These are phyloP conservation scores for Volvariella surrecta DNA, from an alignment of 1,284 basidiomycete genomes.

Conservation along the genomic window DNA sequence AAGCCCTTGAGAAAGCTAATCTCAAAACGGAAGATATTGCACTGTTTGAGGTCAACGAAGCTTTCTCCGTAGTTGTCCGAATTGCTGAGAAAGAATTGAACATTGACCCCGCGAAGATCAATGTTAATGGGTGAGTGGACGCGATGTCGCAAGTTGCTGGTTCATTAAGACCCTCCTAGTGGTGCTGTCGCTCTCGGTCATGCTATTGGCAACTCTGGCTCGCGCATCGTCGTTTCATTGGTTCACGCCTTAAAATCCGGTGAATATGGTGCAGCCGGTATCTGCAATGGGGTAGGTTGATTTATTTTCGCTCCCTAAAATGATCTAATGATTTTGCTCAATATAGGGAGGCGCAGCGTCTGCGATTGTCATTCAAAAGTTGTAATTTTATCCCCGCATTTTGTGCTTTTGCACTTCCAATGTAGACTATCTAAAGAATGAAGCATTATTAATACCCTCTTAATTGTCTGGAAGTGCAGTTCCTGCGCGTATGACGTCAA, in stretches of 20 bases:
- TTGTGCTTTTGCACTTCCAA: slow-evolving; percentile 12
- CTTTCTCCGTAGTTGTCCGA: slow-evolving; percentile 92
- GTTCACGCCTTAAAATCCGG: slow-evolving; percentile 91
- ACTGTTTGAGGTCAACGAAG: slow-evolving; percentile 96
- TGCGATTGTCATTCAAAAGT: slow-evolving; percentile 81
- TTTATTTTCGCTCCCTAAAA: slow-evolving; percentile 8
- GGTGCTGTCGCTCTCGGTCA: slow-evolving; percentile 93
- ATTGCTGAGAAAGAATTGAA: slow-evolving; percentile 86
- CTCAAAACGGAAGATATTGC: slow-evolving; percentile 81
- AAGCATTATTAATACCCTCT: slow-evolving; percentile 2
- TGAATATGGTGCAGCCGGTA: slow-evolving; percentile 93
- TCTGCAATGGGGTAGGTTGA: slow-evolving; percentile 89
- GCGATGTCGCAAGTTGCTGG: slow-evolving; percentile 8
- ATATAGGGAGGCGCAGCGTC: slow-evolving; percentile 85
- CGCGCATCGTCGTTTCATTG: slow-evolving; percentile 92
- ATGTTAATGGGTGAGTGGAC: slow-evolving; percentile 72
- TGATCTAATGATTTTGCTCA: slow-evolving; percentile 8
- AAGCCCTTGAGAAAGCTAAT: slow-evolving; percentile 84
- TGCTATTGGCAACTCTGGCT: slow-evolving; percentile 93
- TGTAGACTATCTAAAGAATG: slow-evolving; percentile 12
- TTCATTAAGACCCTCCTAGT: slow-evolving; percentile 28
- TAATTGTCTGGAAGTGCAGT: slow-evolving; percentile 2
- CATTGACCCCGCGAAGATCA: slow-evolving; percentile 85
- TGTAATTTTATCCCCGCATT: slow-evolving; percentile 38
- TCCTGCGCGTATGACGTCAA: not conserved